Conservation (phyloP, 495 filamentous ascomycete genomes). For the Lasiosphaeria ovina region DNA sequence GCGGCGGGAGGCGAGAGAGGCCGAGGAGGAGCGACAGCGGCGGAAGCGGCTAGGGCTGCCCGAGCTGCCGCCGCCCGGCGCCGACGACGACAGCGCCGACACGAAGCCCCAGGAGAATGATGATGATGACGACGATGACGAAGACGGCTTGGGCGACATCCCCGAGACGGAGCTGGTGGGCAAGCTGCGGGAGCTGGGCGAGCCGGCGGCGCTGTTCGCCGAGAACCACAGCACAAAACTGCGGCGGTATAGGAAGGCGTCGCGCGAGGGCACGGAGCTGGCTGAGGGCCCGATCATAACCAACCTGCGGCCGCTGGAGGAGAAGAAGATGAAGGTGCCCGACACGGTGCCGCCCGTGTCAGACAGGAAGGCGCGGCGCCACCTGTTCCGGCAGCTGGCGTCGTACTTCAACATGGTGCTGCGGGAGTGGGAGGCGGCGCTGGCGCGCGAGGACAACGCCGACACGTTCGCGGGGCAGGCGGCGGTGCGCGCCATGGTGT, state of each 20-base stretch:
- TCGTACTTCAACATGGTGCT: conserved; percentile 94
- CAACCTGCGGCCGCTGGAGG: conserved; percentile 69
- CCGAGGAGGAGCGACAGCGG: conserved; percentile 48
- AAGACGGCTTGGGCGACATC: conserved; percentile 48
- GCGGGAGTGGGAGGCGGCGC: conserved; percentile 77
- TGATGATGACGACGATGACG: conserved; percentile 40
- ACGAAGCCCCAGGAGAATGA: conserved; percentile 42
- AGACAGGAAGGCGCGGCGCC: conserved; percentile 55
- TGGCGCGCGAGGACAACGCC: conserved; percentile 67
- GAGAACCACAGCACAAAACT: conserved; percentile 71
- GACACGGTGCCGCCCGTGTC: conserved; percentile 51
- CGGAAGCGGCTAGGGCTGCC: conserved; percentile 63
- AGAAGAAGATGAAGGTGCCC: conserved; percentile 83
- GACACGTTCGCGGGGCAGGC: conserved; percentile 73
- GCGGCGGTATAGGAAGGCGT: conserved; percentile 56
- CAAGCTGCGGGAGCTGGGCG: conserved; percentile 66
- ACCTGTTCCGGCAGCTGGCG: conserved; percentile 81
- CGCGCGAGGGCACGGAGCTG: conserved; percentile 49
- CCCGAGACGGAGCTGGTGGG: conserved; percentile 64
- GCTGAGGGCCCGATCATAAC: conserved; percentile 62
- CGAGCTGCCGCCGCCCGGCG: conserved; percentile 53
- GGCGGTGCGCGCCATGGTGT: conserved; percentile 74
- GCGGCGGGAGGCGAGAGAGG: conserved; percentile 69
- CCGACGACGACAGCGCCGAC: conserved; percentile 10
- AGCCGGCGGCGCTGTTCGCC: conserved; percentile 78